Percentiles rank a stretch among this genome's conserved stretches.
phyloP scores from a whole-genome alignment of 2,329 filamentous ascomycete species.

The Orbilia ellipsospora region DNA sequence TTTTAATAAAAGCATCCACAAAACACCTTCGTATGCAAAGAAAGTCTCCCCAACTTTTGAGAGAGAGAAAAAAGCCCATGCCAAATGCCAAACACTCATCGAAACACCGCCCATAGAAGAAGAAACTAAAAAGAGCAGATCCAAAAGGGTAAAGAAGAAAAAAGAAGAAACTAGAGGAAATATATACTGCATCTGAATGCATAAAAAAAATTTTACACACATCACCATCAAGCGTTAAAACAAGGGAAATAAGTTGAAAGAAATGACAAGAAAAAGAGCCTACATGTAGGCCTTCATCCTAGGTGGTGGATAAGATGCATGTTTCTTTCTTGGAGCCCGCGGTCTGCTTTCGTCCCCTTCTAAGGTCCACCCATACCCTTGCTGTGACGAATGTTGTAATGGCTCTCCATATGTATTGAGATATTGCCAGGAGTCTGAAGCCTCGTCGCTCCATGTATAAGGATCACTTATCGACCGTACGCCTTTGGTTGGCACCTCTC shows the following conservation, averaged over 20 bases:
- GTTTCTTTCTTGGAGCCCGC: not conserved
- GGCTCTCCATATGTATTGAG: conserved; percentile 16
- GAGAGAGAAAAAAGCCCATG: not conserved
- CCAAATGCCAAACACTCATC: conserved; percentile 13
- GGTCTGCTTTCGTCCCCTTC: not conserved
- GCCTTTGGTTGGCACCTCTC: conserved; percentile 21
- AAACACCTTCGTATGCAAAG: conserved; percentile 46
- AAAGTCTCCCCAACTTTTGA: conserved; percentile 28
- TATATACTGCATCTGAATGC: conserved; percentile 60
- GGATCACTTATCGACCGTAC: conserved; percentile 17
- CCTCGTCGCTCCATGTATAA: conserved; percentile 29
- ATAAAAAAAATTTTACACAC: not conserved
- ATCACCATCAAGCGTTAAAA: not conserved
- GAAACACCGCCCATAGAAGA: conserved; percentile 57
- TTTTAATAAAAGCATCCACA: conserved; percentile 12
- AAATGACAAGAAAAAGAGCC: too few species aligned
- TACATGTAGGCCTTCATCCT: not conserved
- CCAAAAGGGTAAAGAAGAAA: conserved; percentile 44
- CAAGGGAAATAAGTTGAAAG: too few species aligned
- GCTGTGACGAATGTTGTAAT: conserved; percentile 1
- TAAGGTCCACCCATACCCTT: conserved; percentile 28
- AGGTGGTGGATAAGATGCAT: not conserved
- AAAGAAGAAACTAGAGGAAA: conserved; percentile 28
- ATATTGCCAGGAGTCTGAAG: conserved; percentile 14
- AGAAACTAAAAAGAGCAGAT: conserved; percentile 49